phyloP scores from a whole-genome alignment of 768 basidiomycete genomes.

The Lactifluus hygrophoroides region DNA sequence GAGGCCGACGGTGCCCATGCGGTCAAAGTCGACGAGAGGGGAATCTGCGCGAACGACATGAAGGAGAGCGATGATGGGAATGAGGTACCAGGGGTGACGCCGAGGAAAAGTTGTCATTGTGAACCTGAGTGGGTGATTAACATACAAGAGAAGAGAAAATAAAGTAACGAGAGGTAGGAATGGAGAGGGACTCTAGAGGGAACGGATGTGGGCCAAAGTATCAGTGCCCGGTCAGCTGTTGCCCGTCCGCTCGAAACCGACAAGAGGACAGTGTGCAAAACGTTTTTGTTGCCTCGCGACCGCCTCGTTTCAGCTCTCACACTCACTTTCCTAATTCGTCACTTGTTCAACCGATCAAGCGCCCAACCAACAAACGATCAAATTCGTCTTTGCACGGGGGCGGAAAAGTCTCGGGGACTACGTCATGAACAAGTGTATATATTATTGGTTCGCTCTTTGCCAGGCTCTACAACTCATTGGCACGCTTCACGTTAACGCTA shows the following conservation, averaged over 20 bases:
- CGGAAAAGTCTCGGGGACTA: no score
- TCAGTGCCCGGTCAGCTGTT: neutral
- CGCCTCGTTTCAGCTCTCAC: neutral
- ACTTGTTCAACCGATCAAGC: neutral
- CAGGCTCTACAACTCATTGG: conserved; percentile 6
- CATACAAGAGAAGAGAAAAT: neutral
- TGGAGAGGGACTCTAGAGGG: neutral
- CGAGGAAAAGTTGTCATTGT: conserved; percentile 9
- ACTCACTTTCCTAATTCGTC: neutral
- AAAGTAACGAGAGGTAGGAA: neutral
- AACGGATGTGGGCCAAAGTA: neutral
- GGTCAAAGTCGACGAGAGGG: conserved; percentile 52
- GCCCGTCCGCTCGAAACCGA: neutral
- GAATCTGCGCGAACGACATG: conserved; percentile 27
- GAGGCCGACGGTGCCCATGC: conserved; percentile 88
- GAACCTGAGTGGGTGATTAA: neutral
- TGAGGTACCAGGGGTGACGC: conserved; percentile 18
- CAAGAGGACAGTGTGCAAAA: neutral
- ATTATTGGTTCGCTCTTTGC: no score
- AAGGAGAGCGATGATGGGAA: conserved; percentile 25
- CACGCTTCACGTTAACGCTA: conserved; percentile 14
- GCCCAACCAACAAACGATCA: neutral
- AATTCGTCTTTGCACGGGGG: no score
- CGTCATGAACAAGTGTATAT: no score
- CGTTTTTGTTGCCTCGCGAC: conserved; percentile 9